phyloP scores from a whole-genome alignment of 164 flowering plant species.

The Vitis rupestris region DNA sequence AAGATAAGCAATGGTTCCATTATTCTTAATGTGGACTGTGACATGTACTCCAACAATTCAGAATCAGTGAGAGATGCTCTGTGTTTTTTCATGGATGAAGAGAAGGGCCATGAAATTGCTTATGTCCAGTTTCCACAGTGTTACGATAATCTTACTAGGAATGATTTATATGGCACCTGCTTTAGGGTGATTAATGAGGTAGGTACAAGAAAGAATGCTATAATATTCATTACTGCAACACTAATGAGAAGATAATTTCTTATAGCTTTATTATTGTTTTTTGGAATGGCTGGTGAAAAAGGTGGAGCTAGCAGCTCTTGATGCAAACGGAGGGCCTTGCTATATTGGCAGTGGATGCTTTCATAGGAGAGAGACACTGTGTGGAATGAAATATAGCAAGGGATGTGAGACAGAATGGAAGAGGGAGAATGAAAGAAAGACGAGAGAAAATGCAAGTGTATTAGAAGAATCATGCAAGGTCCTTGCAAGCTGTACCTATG shows the following conservation, averaged over 20 bases:
- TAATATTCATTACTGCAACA: too few relatives aligned
- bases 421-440: not conserved
- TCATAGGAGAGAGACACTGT: slow-evolving; percentile 30
- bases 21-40: slow-evolving; percentile 26
- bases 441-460: slow-evolving; percentile 10
- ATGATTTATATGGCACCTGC: slow-evolving; percentile 21
- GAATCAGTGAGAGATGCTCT: slow-evolving; percentile 33
- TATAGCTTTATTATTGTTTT: not conserved
- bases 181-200: slow-evolving; percentile 11
- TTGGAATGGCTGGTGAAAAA: not conserved
- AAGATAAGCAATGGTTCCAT: too few relatives aligned
- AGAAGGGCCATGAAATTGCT: slow-evolving; percentile 33
- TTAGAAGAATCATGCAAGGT: slow-evolving; percentile 26
- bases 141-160: not conserved
- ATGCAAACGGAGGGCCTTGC: slow-evolving; percentile 31
- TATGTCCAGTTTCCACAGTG: slow-evolving; percentile 34
- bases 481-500: slow-evolving; percentile 33
- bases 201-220: not conserved
- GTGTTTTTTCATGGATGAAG: slow-evolving; percentile 42
- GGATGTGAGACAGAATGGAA: slow-evolving; percentile 18
- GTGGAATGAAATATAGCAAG: slow-evolving; percentile 24
- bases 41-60: slow-evolving; percentile 41
- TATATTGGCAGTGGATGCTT: slow-evolving; percentile 44
- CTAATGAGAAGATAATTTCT: too few relatives aligned
- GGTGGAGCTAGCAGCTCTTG: slow-evolving; percentile 26